Evolutionary conservation across 2,329 filamentous ascomycete genomes (phyloP).

Genomic region (Alternaria arborescens): DNA sequence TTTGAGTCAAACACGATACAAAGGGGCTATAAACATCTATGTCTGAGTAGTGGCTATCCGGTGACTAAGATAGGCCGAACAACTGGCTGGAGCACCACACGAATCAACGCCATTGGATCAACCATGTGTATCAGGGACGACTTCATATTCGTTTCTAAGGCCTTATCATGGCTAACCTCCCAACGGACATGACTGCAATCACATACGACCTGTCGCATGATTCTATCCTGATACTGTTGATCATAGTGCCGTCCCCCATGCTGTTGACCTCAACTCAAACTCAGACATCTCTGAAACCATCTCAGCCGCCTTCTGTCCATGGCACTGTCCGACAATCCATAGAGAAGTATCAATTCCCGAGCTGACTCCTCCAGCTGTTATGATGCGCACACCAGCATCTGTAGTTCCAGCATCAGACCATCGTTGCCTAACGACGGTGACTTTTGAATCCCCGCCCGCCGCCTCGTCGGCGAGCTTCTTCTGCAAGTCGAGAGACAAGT

Average conservation of each 20-base stretch:
- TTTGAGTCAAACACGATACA: too few species aligned
- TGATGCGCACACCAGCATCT: slow-evolving; percentile 42
- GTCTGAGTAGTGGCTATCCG: accelerated
- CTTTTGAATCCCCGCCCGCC: slow-evolving; percentile 36
- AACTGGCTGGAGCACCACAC: too few species aligned
- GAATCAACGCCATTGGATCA: too few species aligned
- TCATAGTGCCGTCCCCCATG: slow-evolving; percentile 9
- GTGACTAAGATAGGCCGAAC: too few species aligned
- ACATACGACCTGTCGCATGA: neutral
- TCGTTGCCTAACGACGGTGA: slow-evolving; percentile 38
- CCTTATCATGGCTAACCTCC: neutral
- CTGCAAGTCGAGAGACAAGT: slow-evolving; percentile 38
- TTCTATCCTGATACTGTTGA: neutral
- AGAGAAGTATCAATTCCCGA: slow-evolving; percentile 45
- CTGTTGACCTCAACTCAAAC: slow-evolving; percentile 38
- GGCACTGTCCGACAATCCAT: slow-evolving; percentile 38
- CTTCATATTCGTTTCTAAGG: neutral
- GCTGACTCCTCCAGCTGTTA: slow-evolving; percentile 47
- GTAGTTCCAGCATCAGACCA: slow-evolving; percentile 46
- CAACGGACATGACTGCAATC: neutral
- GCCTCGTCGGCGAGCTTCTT: slow-evolving; percentile 41
- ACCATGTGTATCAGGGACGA: too few species aligned
- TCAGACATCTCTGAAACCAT: slow-evolving; percentile 40
- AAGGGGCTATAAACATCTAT: too few species aligned
- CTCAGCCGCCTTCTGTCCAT: slow-evolving; percentile 36